These are phyloP conservation scores for Amanita rubescens DNA, from an alignment of 768 basidiomycete species.

Conservation along the genomic window DNA sequence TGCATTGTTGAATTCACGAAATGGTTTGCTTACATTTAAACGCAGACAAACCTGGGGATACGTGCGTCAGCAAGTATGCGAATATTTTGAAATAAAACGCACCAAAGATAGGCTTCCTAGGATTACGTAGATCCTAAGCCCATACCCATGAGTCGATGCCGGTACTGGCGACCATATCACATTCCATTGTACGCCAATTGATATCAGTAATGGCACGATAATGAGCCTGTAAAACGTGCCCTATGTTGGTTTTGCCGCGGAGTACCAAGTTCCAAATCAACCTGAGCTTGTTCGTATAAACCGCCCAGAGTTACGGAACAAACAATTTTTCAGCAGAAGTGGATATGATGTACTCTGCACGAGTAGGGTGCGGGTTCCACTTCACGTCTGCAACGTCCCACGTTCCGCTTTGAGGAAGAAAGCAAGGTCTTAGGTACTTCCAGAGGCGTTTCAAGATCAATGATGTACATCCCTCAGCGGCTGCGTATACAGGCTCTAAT, in stretches of 20 bases:
- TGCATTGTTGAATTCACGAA: constrained; percentile 42
- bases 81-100: constrained; percentile 36
- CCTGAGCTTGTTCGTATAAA: constrained; percentile 25
- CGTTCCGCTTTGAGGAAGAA: constrained; percentile 91
- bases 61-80: not conserved
- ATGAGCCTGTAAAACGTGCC: constrained; percentile 82
- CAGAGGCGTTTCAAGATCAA: constrained; percentile 84
- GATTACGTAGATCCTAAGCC: constrained; percentile 83
- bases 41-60: constrained; percentile 30
- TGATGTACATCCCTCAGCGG: constrained; percentile 88
- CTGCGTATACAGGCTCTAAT: constrained; percentile 21
- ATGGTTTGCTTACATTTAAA: constrained; percentile 29
- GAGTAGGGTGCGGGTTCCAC: constrained; percentile 80
- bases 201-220: constrained; percentile 96
- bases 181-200: constrained; percentile 90
- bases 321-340: constrained; percentile 87
- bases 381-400: constrained; percentile 95
- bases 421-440: constrained; percentile 87
- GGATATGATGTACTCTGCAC: constrained; percentile 77
- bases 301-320: constrained; percentile 17
- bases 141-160: constrained; percentile 93
- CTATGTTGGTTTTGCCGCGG: constrained; percentile 68
- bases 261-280: constrained; percentile 92
- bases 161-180: constrained; percentile 80
- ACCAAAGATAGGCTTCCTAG: constrained; percentile 72